These are phyloP conservation scores for Mycena vulgaris DNA, from an alignment of 768 basidiomycete species.

Conservation along the genomic window DNA sequence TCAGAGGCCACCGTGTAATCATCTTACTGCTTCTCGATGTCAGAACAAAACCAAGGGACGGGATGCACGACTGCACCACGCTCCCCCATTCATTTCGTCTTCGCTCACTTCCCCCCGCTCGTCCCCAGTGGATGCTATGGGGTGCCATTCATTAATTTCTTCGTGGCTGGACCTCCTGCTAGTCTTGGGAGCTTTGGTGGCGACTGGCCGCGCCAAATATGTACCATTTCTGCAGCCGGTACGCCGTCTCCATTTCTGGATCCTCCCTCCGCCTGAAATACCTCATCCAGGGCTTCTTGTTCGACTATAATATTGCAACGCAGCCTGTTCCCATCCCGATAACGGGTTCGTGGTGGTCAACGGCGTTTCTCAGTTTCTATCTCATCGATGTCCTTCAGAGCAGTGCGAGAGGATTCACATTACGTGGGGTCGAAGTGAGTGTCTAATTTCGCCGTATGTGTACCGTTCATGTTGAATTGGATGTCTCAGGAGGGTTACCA, in stretches of 20 bases:
- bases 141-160: constrained; percentile 4
- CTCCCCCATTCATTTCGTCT: background rate
- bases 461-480: background rate
- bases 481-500: constrained; percentile 10
- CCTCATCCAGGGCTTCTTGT: constrained; percentile 53
- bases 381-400: constrained; percentile 36
- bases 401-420: constrained; percentile 57
- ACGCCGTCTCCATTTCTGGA: background rate
- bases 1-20: too few species aligned
- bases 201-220: constrained; percentile 28
- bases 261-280: background rate
- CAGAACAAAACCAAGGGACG: background rate
- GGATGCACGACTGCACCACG: background rate
- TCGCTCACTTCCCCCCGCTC: background rate
- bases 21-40: background rate
- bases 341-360: constrained; percentile 43
- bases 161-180: constrained; percentile 27
- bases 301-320: constrained; percentile 50
- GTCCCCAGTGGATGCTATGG: constrained; percentile 20
- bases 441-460: background rate
- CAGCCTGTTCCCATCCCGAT: constrained; percentile 50
- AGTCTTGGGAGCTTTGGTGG: constrained; percentile 4
- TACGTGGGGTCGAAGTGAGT: constrained; percentile 55
- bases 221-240: constrained; percentile 45
- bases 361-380: too few species aligned